Percentiles rank a stretch among this genome's conserved stretches.
Conservation (phyloP, 176 grass and related monocot genomes). For the Cenchrus americanus region DNA sequence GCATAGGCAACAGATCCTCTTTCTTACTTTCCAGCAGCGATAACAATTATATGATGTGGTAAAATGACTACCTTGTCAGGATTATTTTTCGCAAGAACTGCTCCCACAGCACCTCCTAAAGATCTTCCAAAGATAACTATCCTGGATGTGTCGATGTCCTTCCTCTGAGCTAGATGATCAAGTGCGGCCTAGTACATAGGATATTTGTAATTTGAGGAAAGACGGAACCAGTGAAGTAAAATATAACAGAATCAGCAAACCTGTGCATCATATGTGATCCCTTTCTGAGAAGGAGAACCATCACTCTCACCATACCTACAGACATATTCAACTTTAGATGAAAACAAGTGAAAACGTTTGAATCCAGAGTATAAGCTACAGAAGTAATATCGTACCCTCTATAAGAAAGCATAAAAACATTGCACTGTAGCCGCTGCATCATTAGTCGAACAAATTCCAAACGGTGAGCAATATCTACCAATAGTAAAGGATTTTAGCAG, state of each 20-base stretch:
- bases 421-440: conserved; percentile 96
- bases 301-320: conserved; percentile 97
- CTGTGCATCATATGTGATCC: conserved; percentile 95
- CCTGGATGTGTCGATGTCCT: conserved; percentile 89
- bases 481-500: conserved; percentile 54
- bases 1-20: conserved; percentile 22
- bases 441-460: conserved; percentile 89
- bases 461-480: conserved; percentile 97
- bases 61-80: conserved; percentile 77
- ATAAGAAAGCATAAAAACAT: conserved; percentile 99
- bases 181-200: conserved; percentile 77
- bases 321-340: conserved; percentile 38
- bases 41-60: conserved; percentile 17
- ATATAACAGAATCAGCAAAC: conserved; percentile 54
- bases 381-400: conserved; percentile 74
- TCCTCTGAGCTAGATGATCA: conserved; percentile 93
- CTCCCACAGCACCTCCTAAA: conserved; percentile 97
- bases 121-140: conserved; percentile 97
- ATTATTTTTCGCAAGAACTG: conserved; percentile 92
- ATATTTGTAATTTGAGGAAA: conserved; percentile 30
- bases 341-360: conserved; percentile 12
- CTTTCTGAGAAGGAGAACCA: conserved; percentile 92
- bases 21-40: conserved; percentile 31
- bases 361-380: conserved; percentile 5
- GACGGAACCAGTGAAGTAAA: conserved; percentile 32